A percentile compares a stretch with the other conserved stretches of the same genome.
Conservation (phyloP, 257 asterid genomes). For the Solanum medicagineum region DNA sequence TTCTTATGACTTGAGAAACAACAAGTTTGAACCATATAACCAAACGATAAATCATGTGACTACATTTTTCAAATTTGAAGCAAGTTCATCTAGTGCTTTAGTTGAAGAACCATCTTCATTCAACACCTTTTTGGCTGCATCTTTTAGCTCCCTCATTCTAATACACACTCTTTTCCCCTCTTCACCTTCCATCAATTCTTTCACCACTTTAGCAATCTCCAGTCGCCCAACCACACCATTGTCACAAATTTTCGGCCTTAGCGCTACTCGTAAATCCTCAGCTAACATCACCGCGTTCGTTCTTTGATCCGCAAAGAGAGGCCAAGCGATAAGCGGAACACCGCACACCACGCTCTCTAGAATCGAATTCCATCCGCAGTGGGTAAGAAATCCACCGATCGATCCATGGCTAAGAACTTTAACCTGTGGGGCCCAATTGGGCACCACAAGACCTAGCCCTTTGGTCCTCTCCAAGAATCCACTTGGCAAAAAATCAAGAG, state of each 20-base stretch:
- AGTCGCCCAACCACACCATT: neutral
- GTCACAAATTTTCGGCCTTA: neutral
- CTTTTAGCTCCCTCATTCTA: neutral
- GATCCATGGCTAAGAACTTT: conserved; percentile 10
- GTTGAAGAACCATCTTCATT: conserved; percentile 6
- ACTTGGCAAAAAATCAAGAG: conserved; percentile 5
- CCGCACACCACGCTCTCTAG: conserved; percentile 1
- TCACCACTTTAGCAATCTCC: conserved; percentile 6
- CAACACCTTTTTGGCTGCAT: neutral
- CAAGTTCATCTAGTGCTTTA: conserved; percentile 5
- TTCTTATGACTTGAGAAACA: too few species aligned
- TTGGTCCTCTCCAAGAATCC: conserved; percentile 10
- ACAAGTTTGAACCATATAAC: too few species aligned
- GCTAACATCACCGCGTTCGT: neutral
- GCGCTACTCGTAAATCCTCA: neutral
- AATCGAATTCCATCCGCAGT: conserved; percentile 22
- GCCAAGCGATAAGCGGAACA: conserved; percentile 18
- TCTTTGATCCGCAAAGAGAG: conserved; percentile 13
- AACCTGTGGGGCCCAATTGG: conserved; percentile 20
- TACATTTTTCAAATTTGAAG: neutral
- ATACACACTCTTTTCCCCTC: neutral
- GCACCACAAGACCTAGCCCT: conserved; percentile 4
- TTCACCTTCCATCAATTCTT: conserved; percentile 15
- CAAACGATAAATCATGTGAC: neutral
- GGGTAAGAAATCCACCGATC: conserved; percentile 9